Evolutionary conservation across 2,329 filamentous ascomycete genomes (phyloP).

Genomic region (Aspergillus sp.): DNA sequence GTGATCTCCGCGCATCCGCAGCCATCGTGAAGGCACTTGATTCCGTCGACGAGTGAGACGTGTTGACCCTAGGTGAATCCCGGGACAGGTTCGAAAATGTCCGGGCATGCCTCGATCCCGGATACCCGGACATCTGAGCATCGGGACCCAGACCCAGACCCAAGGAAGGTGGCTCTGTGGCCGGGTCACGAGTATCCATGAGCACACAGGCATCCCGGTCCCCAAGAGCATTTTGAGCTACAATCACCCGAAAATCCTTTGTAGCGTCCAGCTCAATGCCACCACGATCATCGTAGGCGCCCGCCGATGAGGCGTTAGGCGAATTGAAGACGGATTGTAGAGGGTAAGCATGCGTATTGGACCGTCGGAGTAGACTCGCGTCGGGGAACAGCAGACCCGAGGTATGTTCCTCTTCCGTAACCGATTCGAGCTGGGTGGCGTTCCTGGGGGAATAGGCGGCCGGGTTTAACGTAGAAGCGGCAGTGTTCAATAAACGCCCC

Average conservation of each 20-base stretch:
- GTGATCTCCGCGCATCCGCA: conserved; percentile 25
- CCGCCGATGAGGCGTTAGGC: conserved; percentile 34
- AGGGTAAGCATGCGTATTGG: conserved; percentile 33
- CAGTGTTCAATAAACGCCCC: conserved; percentile 36
- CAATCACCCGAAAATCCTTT: conserved; percentile 40
- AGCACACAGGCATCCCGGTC: conserved; percentile 41
- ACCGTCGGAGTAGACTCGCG: conserved; percentile 34
- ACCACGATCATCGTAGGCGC: conserved; percentile 40
- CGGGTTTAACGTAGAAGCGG: conserved; percentile 37
- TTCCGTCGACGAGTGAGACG: conserved; percentile 29
- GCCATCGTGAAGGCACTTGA: conserved; percentile 25
- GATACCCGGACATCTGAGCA: conserved; percentile 22
- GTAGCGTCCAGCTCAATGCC: conserved; percentile 38
- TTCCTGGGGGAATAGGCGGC: conserved; percentile 32
- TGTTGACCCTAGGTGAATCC: conserved; percentile 24
- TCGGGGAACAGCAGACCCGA: conserved; percentile 42
- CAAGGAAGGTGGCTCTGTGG: conserved; percentile 18
- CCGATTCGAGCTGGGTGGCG: conserved; percentile 36
- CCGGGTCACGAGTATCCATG: conserved; percentile 34
- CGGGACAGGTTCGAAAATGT: conserved; percentile 32
- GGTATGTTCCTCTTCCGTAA: conserved; percentile 43
- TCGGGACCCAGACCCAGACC: conserved; percentile 31
- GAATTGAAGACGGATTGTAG: conserved; percentile 36
- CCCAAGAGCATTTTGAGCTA: conserved; percentile 42
- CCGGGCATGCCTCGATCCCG: conserved; percentile 27